These are phyloP conservation scores for Tolypocladium tundrense DNA, from an alignment of 2,329 filamentous ascomycete species.

Conservation along the genomic window DNA sequence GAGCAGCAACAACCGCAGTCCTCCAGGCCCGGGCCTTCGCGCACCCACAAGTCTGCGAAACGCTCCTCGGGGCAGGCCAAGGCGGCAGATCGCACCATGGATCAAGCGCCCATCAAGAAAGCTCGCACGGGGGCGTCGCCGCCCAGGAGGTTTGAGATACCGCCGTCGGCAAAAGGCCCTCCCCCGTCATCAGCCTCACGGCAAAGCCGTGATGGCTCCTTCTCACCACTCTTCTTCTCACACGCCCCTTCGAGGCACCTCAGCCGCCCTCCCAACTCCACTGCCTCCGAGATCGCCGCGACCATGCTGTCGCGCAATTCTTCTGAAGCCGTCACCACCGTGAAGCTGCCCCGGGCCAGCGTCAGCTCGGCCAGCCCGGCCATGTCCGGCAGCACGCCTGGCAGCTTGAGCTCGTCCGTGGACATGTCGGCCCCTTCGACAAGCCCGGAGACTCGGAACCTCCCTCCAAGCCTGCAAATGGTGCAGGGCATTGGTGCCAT, in stretches of 20 bases:
- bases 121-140: constrained; percentile 34
- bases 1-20: background rate
- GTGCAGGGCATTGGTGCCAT: constrained; percentile 56
- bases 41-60: constrained; percentile 12
- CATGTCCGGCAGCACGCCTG: constrained; percentile 39
- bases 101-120: constrained; percentile 33
- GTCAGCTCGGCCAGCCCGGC: constrained; percentile 36
- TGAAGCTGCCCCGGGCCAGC: constrained; percentile 44
- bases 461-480: constrained; percentile 39
- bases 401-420: constrained; percentile 42
- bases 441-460: constrained; percentile 40
- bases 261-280: constrained; percentile 25
- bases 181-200: constrained; percentile 11
- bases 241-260: constrained; percentile 26
- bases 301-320: constrained; percentile 37
- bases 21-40: constrained; percentile 5
- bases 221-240: constrained; percentile 44
- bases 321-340: constrained; percentile 37
- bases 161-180: constrained; percentile 14
- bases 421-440: constrained; percentile 39
- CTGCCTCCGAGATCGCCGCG: constrained; percentile 29
- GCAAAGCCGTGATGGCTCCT: constrained; percentile 23
- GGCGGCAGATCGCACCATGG: constrained; percentile 17
- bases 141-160: constrained; percentile 34
- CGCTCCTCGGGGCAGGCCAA: constrained; percentile 12